Conservation (phyloP, 164 flowering plant species). For the Vitis rotundifolia region DNA sequence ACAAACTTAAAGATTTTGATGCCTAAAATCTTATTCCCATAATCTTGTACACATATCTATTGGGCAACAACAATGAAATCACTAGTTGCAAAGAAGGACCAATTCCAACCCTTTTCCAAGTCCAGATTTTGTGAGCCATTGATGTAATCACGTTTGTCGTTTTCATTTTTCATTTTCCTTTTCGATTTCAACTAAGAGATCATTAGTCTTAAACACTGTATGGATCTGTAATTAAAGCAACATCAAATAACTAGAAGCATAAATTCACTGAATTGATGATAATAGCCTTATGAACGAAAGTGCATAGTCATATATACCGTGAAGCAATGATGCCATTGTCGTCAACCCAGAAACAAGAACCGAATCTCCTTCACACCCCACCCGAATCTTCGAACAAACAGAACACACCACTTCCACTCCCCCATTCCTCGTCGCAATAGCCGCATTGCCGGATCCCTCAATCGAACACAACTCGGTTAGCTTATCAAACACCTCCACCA, state of each 20-base stretch:
- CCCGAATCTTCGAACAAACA: slow-evolving; percentile 50
- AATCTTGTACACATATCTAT: too few relatives aligned
- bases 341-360: slow-evolving; percentile 50
- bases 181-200: too few relatives aligned
- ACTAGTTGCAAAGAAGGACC: too few relatives aligned
- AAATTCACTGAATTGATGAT: neutral
- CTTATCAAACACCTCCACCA: slow-evolving; percentile 44
- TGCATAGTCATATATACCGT: slow-evolving; percentile 42
- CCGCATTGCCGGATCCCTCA: slow-evolving; percentile 59
- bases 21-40: too few relatives aligned
- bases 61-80: too few relatives aligned
- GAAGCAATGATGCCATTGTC: slow-evolving; percentile 56
- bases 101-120: too few relatives aligned
- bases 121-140: too few relatives aligned
- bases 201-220: too few relatives aligned
- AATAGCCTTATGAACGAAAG: neutral
- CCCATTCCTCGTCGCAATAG: slow-evolving; percentile 72
- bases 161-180: too few relatives aligned
- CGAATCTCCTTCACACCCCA: slow-evolving; percentile 9
- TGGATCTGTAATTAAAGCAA: too few relatives aligned
- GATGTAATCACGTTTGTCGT: too few relatives aligned
- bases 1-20: too few relatives aligned
- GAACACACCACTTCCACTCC: slow-evolving; percentile 69
- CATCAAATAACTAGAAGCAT: neutral
- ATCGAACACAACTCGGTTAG: slow-evolving; percentile 46